Percentiles rank a stretch among this genome's conserved stretches.
Evolutionary conservation across 305 asterid species (phyloP).

Genomic region (Fraxinus velutina): DNA sequence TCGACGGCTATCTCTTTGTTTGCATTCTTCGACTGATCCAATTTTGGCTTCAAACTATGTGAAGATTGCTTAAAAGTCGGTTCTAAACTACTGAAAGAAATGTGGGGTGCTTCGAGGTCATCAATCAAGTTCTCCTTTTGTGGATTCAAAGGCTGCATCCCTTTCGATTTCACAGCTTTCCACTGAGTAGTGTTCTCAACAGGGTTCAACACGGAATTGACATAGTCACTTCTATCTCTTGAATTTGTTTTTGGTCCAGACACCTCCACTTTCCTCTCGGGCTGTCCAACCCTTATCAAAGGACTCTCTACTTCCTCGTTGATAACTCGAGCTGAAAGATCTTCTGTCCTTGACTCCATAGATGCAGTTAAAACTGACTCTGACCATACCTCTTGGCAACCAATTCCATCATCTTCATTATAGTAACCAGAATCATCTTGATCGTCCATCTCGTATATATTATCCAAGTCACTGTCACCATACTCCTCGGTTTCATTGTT

Average conservation of each 20-base stretch:
- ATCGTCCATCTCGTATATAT: constrained; percentile 39
- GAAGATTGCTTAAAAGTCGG: constrained; percentile 39
- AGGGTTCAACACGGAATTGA: constrained; percentile 77
- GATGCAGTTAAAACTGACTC: constrained; percentile 46
- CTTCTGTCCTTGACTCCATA: constrained; percentile 46
- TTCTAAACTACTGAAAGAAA: constrained; percentile 44
- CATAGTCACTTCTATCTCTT: constrained; percentile 63
- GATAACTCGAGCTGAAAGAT: constrained; percentile 19
- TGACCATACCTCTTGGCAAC: constrained; percentile 46
- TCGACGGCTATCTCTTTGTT: constrained; percentile 65
- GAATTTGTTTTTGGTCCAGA: constrained; percentile 35
- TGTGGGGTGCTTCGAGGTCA: constrained; percentile 40
- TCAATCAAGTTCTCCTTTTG: constrained; percentile 68
- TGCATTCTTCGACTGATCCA: constrained; percentile 29
- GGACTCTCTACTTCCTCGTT: constrained; percentile 53
- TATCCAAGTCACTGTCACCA: constrained; percentile 69
- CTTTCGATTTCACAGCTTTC: constrained; percentile 67
- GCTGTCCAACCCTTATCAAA: constrained; percentile 17
- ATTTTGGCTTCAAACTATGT: constrained; percentile 34
- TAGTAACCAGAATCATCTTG: constrained; percentile 37
- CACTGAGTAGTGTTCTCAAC: constrained; percentile 83
- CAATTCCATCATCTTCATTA: constrained; percentile 39
- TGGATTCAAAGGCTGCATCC: constrained; percentile 28
- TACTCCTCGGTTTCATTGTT: constrained; percentile 69
- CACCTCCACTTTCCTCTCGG: constrained; percentile 26